phyloP scores from a whole-genome alignment of 257 asterid genomes.

The Nicotiana tabacum region DNA sequence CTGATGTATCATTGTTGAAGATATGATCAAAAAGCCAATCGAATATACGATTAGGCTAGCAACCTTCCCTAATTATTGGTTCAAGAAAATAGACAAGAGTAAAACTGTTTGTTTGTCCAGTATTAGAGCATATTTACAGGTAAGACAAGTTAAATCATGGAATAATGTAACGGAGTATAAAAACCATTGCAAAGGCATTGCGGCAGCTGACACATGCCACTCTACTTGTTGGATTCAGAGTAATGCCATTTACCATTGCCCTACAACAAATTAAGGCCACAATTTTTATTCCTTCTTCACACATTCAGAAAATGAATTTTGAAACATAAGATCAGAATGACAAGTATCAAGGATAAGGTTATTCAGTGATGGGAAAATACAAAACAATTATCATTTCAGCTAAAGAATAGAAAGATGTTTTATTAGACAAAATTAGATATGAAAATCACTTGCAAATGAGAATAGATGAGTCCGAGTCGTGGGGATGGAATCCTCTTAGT shows the following conservation, averaged over 20 bases:
- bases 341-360: no score
- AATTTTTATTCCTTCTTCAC: no score
- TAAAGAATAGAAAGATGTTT: no score
- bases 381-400: no score
- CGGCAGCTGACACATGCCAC: constrained; percentile 86
- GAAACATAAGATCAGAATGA: no score
- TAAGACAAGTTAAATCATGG: not conserved
- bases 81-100: not conserved
- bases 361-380: no score
- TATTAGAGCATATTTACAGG: not conserved
- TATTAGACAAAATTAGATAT: no score
- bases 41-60: constrained; percentile 76
- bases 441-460: no score
- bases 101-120: not conserved
- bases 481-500: no score
- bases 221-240: constrained; percentile 81
- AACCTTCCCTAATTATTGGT: constrained; percentile 33
- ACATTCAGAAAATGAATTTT: no score
- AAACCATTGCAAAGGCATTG: constrained; percentile 83
- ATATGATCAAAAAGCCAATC: constrained; percentile 63
- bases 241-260: constrained; percentile 97
- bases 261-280: constrained; percentile 27
- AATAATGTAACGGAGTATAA: constrained; percentile 12
- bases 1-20: constrained; percentile 19
- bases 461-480: no score